phyloP scores from a whole-genome alignment of 148 eudicot species.

The Silene conica region DNA sequence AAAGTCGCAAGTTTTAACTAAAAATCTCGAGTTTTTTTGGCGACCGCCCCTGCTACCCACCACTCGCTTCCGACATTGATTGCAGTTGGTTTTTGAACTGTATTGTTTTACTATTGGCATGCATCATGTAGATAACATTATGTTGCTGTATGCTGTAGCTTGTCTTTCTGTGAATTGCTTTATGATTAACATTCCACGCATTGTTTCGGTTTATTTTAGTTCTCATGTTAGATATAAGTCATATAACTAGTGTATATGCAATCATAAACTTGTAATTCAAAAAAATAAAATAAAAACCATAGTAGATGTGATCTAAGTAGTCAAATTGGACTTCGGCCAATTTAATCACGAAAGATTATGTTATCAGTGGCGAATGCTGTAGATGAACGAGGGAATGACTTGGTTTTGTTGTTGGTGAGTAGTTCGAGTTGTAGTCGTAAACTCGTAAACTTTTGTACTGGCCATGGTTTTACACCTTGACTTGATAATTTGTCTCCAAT shows the following conservation, averaged over 20 bases:
- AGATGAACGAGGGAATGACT: neutral
- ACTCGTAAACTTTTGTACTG: no score
- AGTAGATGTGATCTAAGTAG: neutral
- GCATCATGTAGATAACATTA: no score
- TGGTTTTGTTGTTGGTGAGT: constrained; percentile 5
- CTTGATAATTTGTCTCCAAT: neutral
- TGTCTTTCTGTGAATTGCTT: no score
- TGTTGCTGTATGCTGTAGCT: no score
- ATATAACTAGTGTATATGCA: neutral
- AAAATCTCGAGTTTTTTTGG: no score
- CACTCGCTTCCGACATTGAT: neutral
- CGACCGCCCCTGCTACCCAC: neutral
- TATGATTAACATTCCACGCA: neutral
- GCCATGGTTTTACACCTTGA: neutral
- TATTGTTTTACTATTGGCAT: no score
- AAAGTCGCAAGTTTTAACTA: no score
- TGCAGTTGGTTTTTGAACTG: neutral
- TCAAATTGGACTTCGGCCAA: neutral
- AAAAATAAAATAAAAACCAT: neutral
- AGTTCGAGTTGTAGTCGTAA: neutral
- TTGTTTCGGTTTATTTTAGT: neutral
- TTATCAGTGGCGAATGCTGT: neutral
- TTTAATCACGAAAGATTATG: neutral
- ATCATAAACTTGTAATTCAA: neutral
- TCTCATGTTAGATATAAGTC: neutral